Percentiles rank a stretch among this genome's conserved stretches.
Evolutionary conservation across 306 rosid species (phyloP).

Genomic region (Coriaria nepalensis): DNA sequence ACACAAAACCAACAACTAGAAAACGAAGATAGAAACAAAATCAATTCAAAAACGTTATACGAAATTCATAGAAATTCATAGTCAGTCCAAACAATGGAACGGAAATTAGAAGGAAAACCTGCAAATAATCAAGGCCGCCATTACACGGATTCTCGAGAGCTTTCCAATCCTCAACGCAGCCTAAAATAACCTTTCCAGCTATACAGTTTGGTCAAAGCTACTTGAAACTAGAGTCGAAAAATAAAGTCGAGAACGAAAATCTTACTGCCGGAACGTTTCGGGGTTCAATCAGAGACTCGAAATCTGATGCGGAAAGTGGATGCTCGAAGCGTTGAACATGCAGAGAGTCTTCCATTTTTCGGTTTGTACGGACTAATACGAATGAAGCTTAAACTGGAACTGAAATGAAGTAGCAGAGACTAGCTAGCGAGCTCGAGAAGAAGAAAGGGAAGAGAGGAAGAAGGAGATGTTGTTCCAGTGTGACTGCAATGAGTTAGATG

Average conservation of each 20-base stretch:
- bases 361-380: not conserved
- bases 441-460: too few relatives aligned
- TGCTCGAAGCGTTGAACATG: conserved; percentile 34
- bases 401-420: too few relatives aligned
- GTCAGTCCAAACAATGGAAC: not conserved
- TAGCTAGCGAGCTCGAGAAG: too few relatives aligned
- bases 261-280: conserved; percentile 35
- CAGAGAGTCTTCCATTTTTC: conserved; percentile 29
- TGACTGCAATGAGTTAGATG: too few relatives aligned
- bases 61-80: not conserved
- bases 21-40: not conserved
- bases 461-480: too few relatives aligned
- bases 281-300: conserved; percentile 28
- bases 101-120: conserved; percentile 25
- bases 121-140: conserved; percentile 70
- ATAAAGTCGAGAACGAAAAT: conserved; percentile 3
- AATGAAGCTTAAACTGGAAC: too few relatives aligned
- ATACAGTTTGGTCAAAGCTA: not conserved
- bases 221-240: not conserved
- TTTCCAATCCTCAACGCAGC: conserved; percentile 53
- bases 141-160: conserved; percentile 48
- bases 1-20: too few relatives aligned
- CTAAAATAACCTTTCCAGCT: conserved; percentile 39
- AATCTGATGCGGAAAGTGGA: conserved; percentile 30
- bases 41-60: not conserved